Percentiles rank a stretch among this genome's conserved stretches.
Evolutionary conservation across 2,329 filamentous ascomycete genomes (phyloP).

Genomic region (Aspergillus flavus): DNA sequence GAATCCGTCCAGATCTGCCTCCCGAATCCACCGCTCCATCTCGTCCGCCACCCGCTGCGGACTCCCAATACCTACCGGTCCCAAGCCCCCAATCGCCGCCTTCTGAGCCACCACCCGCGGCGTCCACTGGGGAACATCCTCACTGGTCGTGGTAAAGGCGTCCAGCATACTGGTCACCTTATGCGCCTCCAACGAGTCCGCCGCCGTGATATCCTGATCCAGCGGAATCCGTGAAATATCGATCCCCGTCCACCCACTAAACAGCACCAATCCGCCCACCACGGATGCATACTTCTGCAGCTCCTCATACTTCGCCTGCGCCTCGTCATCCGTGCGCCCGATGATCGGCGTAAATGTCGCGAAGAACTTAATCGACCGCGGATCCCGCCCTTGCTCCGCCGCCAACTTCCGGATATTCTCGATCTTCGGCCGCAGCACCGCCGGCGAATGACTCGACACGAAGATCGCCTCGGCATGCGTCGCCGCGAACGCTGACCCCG

Average conservation of each 20-base stretch:
- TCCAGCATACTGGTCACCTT: constrained; percentile 55
- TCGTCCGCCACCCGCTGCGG: constrained; percentile 51
- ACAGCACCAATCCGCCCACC: constrained; percentile 58
- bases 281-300: constrained; percentile 56
- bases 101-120: constrained; percentile 50
- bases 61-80: constrained; percentile 52
- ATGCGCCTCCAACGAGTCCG: constrained; percentile 57
- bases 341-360: constrained; percentile 55
- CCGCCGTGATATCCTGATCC: constrained; percentile 59
- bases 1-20: constrained; percentile 47
- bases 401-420: constrained; percentile 57
- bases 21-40: constrained; percentile 51
- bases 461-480: constrained; percentile 65
- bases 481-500: constrained; percentile 59
- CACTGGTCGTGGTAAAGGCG: constrained; percentile 52
- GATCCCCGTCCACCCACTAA: constrained; percentile 63
- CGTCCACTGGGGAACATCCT: constrained; percentile 51
- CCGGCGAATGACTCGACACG: constrained; percentile 57
- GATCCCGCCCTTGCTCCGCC: constrained; percentile 56
- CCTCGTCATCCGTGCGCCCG: constrained; percentile 56
- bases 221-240: constrained; percentile 60
- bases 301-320: constrained; percentile 55
- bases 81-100: constrained; percentile 53
- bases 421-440: constrained; percentile 54
- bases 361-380: constrained; percentile 60